Evolutionary conservation across 441 rosid genomes (phyloP), one percentile per base, ranked within the genome.

Genomic region (Pelargonium australe): DNA sequence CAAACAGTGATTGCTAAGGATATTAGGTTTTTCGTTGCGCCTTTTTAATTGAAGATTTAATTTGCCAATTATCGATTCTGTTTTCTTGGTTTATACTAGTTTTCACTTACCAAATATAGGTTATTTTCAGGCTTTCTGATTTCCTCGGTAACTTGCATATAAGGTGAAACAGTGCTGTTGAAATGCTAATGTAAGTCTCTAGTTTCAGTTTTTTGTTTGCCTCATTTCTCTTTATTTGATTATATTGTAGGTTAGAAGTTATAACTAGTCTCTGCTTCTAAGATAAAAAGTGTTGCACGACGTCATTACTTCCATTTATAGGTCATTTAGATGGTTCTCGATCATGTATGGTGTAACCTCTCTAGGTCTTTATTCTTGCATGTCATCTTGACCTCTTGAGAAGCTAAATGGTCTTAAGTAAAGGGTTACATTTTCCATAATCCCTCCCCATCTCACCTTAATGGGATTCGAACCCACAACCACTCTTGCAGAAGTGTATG

Each of bases 101-200:
- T 57, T 57, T 8, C 40, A 16, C 31, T 44, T 53, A 41, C 55
- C 5, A 64, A 58, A 63, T 72, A 8, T 70, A 23, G 25, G 64
- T 7, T 51, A 6, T 70, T 57, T 78, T 70, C 89, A 91, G 96
- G 89, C 80, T 89, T 74, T 82, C 96, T 4, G 94, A 86, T 75
- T 82, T 89, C 66, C 85, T 87, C 44, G 75, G 84, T 68, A 78
- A 82, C 75, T 63, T 91, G 80, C 89, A 80, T 68, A 77, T 91
- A 40, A 77, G 80, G 66, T 82, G 81, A 58, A 81, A 71, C 62
- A 14, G 41, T 51, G 74, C 75, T 51, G 60, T 40, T 47, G 64
- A 53, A 65, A 68, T 20, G 58, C 64, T 61, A 77, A 72, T 78
- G 90, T 83, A 79, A 76, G 85, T 80, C 70, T 49, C 25, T 23